phyloP scores from a whole-genome alignment of 2,329 filamentous ascomycete genomes.

The Trichoderma asperellum region DNA sequence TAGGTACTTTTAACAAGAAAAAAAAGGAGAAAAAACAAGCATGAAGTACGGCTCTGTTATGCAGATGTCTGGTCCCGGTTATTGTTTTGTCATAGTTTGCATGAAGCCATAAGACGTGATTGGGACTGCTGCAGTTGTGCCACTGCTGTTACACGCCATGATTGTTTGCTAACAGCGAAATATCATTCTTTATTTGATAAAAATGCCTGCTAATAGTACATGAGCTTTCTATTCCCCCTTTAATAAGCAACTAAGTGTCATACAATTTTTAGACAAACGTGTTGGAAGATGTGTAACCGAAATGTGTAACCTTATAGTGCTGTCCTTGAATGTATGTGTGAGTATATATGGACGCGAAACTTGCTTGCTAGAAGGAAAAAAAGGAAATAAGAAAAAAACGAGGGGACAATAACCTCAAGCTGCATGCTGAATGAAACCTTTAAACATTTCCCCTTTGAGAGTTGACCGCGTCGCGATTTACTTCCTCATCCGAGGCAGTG shows the following conservation, averaged over 20 bases:
- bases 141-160: not conserved
- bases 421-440: too few relatives aligned
- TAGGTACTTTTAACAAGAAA: not conserved
- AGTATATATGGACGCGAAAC: not conserved
- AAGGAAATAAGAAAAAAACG: too few relatives aligned
- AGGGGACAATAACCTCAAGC: too few relatives aligned
- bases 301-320: not conserved
- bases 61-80: not conserved
- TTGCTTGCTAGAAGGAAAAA: not conserved
- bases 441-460: too few relatives aligned
- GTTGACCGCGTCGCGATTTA: not conserved
- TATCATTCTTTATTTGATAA: not conserved
- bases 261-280: not conserved
- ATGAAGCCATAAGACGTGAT: not conserved
- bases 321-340: not conserved
- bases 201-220: not conserved
- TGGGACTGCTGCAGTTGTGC: not conserved
- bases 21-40: slow-evolving; percentile 3
- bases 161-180: not conserved
- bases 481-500: not conserved
- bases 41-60: slow-evolving; percentile 6
- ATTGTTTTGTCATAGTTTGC: not conserved
- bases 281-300: not conserved
- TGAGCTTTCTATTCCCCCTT: not conserved
- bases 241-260: not conserved